A percentile compares a stretch with the other conserved stretches of the same genome.
Conservation (phyloP, 179 eudicot genomes). For the Gypsophila paniculata region DNA sequence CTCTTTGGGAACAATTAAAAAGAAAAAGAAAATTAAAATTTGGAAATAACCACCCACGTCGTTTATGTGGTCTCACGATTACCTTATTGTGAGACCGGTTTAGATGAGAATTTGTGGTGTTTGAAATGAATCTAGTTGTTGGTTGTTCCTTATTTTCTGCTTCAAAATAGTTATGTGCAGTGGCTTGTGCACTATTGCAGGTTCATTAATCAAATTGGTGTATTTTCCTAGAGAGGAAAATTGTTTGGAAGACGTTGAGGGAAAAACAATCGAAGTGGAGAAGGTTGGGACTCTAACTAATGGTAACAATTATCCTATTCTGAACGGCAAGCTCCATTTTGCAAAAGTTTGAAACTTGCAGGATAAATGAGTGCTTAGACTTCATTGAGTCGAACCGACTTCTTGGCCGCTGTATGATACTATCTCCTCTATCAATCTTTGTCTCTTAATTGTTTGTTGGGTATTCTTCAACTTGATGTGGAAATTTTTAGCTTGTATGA, state of each 20-base stretch:
- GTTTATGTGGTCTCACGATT: too few species aligned
- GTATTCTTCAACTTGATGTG: neutral
- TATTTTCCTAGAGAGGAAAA: conserved; percentile 50
- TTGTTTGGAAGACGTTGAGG: conserved; percentile 25
- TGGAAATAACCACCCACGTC: too few species aligned
- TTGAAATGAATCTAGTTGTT: conserved; percentile 2
- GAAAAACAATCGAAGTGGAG: conserved; percentile 30
- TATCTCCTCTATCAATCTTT: neutral
- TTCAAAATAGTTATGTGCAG: neutral
- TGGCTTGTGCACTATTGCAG: conserved; percentile 31
- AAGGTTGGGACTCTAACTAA: conserved; percentile 32
- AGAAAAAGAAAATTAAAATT: too few species aligned
- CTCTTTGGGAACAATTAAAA: too few species aligned
- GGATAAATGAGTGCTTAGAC: conserved; percentile 75
- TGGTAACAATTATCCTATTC: conserved; percentile 32
- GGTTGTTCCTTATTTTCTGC: neutral
- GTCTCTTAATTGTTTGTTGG: conserved; percentile 7
- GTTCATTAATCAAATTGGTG: conserved; percentile 83
- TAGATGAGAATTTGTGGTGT: too few species aligned
- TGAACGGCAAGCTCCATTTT: conserved; percentile 72
- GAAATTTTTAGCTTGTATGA: conserved; percentile 2
- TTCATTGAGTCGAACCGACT: conserved; percentile 69
- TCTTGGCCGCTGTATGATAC: conserved; percentile 47
- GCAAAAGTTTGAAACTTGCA: conserved; percentile 75
- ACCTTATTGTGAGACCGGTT: too few species aligned